Percentiles rank a stretch among this genome's conserved stretches.
Conservation (phyloP, 2,329 filamentous ascomycete species). For the Mycocentrospora acerina region DNA sequence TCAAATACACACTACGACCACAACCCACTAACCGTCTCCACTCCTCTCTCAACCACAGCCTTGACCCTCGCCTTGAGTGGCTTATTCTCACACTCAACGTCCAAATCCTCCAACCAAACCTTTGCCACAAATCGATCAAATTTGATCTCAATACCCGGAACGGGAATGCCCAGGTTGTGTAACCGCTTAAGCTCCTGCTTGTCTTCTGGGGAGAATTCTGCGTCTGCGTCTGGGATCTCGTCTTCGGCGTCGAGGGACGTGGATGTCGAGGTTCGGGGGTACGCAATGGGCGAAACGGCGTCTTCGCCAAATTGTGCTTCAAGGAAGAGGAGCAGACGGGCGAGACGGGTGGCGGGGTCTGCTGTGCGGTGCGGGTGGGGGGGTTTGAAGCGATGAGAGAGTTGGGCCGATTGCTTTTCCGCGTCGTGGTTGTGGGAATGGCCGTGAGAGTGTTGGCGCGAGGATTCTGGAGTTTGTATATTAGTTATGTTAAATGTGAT, state of each 20-base stretch:
- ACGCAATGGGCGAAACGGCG: conserved; percentile 74
- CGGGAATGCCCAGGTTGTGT: conserved; percentile 82
- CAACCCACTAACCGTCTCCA: conserved; percentile 68
- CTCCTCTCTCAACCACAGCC: conserved; percentile 84
- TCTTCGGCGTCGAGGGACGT: conserved; percentile 8
- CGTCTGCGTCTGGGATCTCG: not conserved
- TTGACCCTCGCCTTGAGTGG: conserved; percentile 81
- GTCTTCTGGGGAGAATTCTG: conserved; percentile 19
- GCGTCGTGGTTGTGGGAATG: conserved; percentile 13
- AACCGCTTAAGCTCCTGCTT: conserved; percentile 70
- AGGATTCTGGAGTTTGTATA: conserved; percentile 32
- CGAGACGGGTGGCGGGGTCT: conserved; percentile 73
- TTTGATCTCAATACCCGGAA: conserved; percentile 82
- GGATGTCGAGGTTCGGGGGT: conserved; percentile 54
- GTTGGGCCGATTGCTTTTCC: conserved; percentile 8
- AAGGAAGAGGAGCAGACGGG: conserved; percentile 89
- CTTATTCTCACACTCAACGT: conserved; percentile 81
- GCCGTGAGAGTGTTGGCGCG: conserved; percentile 35
- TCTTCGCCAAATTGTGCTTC: conserved; percentile 93
- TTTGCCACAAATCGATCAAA: conserved; percentile 85
- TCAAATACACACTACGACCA: conserved; percentile 23
- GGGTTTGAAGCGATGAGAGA: conserved; percentile 36
- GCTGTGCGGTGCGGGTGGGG: conserved; percentile 73
- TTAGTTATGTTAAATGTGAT: conserved; percentile 6
- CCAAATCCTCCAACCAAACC: conserved; percentile 89